These are phyloP conservation scores for Castanea sativa DNA, from an alignment of 306 rosid species.

Conservation along the genomic window DNA sequence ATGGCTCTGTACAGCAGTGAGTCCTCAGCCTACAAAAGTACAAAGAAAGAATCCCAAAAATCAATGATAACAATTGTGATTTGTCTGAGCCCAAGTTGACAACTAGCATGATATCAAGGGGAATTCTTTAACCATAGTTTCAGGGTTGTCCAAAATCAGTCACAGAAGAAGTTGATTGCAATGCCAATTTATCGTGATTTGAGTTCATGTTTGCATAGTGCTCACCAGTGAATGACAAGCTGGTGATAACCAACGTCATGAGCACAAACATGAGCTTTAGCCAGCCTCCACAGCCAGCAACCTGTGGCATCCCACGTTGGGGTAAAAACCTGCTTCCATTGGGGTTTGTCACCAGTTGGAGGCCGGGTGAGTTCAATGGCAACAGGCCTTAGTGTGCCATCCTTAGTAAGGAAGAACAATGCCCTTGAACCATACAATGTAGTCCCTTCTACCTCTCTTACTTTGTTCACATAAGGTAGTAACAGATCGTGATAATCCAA, in stretches of 20 bases:
- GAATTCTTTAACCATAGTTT: background rate
- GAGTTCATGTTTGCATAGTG: background rate
- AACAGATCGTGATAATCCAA: conserved; percentile 36
- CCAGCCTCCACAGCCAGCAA: conserved; percentile 36
- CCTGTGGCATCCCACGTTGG: conserved; percentile 33
- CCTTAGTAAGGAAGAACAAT: conserved; percentile 33
- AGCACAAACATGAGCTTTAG: conserved; percentile 38
- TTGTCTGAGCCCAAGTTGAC: background rate
- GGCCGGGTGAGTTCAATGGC: conserved; percentile 48
- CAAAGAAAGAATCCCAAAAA: background rate
- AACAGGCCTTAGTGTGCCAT: conserved; percentile 27
- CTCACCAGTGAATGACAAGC: conserved; percentile 38
- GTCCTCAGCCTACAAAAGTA: conserved; percentile 27
- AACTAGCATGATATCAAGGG: background rate
- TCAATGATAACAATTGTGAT: background rate
- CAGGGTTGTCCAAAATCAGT: background rate
- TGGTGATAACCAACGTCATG: conserved; percentile 40
- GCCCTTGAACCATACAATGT: conserved; percentile 42
- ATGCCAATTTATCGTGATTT: background rate
- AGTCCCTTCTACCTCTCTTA: conserved; percentile 32
- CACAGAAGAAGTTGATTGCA: background rate
- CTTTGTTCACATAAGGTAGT: conserved; percentile 33
- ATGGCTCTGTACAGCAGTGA: conserved; percentile 36
- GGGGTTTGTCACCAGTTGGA: conserved; percentile 10
- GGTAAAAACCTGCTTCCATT: conserved; percentile 34